Percentiles rank a stretch among this genome's conserved stretches.
Conservation (phyloP, 2,329 filamentous ascomycete genomes). For the Pestalotiopsis sp. region DNA sequence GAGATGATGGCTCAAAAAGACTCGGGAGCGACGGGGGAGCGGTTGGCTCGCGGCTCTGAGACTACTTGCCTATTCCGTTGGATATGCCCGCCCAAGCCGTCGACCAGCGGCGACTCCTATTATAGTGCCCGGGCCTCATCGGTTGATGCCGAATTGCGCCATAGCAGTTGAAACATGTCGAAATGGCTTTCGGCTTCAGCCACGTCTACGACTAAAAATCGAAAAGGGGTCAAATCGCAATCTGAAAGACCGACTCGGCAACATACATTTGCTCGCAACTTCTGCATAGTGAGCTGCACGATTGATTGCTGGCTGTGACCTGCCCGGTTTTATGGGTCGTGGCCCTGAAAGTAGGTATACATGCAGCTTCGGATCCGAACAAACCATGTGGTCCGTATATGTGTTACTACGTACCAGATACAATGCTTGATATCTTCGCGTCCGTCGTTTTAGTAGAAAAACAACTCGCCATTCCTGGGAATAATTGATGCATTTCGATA, state of each 20-base stretch:
- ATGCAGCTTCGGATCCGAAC: background rate
- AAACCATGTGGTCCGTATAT: background rate
- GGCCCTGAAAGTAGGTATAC: background rate
- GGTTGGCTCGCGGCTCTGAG: background rate
- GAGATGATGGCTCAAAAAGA: conserved; percentile 4
- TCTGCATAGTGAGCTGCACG: background rate
- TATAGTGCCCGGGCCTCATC: background rate
- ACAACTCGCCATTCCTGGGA: background rate
- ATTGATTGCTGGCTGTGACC: background rate
- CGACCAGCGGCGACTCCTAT: background rate
- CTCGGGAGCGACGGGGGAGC: background rate
- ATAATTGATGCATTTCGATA: background rate
- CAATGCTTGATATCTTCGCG: background rate
- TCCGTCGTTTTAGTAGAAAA: background rate
- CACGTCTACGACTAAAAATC: background rate
- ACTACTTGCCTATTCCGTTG: conserved; percentile 10
- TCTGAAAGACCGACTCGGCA: background rate
- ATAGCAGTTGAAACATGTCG: conserved; percentile 10
- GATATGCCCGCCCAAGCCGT: background rate
- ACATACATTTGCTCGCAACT: background rate
- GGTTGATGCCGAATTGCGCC: conserved; percentile 10
- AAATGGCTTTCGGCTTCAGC: background rate
- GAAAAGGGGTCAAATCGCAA: background rate
- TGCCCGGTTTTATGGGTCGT: background rate
- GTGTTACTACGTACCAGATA: background rate